Evolutionary conservation across 768 basidiomycete species (phyloP).

Genomic region (Myochromella boudieri): DNA sequence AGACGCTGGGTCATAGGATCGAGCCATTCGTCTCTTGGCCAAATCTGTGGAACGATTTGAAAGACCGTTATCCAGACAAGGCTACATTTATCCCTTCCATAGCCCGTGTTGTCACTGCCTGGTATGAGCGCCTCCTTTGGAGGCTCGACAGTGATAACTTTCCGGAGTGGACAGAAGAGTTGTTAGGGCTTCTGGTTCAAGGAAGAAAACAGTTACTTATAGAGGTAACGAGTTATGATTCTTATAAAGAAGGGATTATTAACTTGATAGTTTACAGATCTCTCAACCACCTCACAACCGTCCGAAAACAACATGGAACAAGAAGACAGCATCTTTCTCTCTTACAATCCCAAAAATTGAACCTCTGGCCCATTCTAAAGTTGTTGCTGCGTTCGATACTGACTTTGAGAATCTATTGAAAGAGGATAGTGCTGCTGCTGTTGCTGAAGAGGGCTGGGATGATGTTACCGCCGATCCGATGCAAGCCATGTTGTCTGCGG

Average conservation of each 20-base stretch:
- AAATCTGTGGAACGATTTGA: slow-evolving; percentile 29
- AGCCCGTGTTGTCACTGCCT: slow-evolving; percentile 27
- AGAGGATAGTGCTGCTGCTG: slow-evolving; percentile 1
- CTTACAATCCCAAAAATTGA: slow-evolving; percentile 32
- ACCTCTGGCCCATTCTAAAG: slow-evolving; percentile 22
- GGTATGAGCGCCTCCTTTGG: slow-evolving; percentile 34
- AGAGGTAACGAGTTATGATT: slow-evolving; percentile 21
- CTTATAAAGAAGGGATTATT: neutral
- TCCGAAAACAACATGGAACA: slow-evolving; percentile 28
- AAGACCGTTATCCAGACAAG: slow-evolving; percentile 31
- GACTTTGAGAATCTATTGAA: slow-evolving; percentile 33
- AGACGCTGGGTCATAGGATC: slow-evolving; percentile 33
- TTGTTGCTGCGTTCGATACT: slow-evolving; percentile 32
- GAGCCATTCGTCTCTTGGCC: slow-evolving; percentile 33
- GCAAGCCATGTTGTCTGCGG: neutral
- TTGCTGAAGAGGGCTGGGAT: slow-evolving; percentile 32
- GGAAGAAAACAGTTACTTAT: slow-evolving; percentile 24
- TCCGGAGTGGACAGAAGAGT: slow-evolving; percentile 34
- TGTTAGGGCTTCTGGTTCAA: slow-evolving; percentile 25
- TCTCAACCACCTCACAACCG: slow-evolving; percentile 17
- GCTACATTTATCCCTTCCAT: slow-evolving; percentile 33
- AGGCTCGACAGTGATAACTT: slow-evolving; percentile 33
- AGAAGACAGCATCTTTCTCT: slow-evolving; percentile 25
- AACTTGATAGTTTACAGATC: slow-evolving; percentile 14
- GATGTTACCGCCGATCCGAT: slow-evolving; percentile 22